Percentiles rank a stretch among this genome's conserved stretches.
Conservation (phyloP, 768 basidiomycete species). For the Cystobasidium onofrii region DNA sequence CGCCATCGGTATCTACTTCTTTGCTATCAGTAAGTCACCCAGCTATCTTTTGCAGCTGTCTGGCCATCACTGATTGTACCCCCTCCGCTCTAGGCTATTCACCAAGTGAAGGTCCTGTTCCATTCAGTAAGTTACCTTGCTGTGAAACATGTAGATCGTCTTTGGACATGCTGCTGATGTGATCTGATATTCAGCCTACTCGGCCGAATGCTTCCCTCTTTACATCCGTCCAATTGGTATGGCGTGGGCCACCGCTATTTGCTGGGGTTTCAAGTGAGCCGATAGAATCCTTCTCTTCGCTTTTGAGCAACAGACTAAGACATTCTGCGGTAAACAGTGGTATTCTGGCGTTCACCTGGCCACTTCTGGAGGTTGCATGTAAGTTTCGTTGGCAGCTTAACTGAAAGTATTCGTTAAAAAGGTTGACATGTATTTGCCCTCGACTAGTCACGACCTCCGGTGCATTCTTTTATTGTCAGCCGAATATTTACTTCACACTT, state of each 20-base stretch:
- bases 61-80: too few species aligned
- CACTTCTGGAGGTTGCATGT: slow-evolving; percentile 35
- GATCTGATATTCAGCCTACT: slow-evolving; percentile 35
- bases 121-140: slow-evolving; percentile 18
- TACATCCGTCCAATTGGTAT: slow-evolving; percentile 40
- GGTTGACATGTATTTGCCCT: too few species aligned
- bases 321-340: too few species aligned
- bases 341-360: slow-evolving; percentile 37
- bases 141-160: not conserved
- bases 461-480: slow-evolving; percentile 7
- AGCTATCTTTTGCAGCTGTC: too few species aligned
- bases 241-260: slow-evolving; percentile 35
- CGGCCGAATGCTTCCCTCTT: slow-evolving; percentile 41
- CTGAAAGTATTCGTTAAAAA: too few species aligned
- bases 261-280: slow-evolving; percentile 14
- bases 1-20: slow-evolving; percentile 36
- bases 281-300: too few species aligned
- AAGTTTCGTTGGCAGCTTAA: not conserved
- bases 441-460: not conserved
- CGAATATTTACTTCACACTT: not conserved
- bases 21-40: slow-evolving; percentile 25
- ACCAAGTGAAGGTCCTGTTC: slow-evolving; percentile 34
- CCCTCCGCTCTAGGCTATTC: too few species aligned
- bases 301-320: too few species aligned
- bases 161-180: not conserved